phyloP scores from a whole-genome alignment of 2,329 filamentous ascomycete species.

The Tolypocladium guangdongense region DNA sequence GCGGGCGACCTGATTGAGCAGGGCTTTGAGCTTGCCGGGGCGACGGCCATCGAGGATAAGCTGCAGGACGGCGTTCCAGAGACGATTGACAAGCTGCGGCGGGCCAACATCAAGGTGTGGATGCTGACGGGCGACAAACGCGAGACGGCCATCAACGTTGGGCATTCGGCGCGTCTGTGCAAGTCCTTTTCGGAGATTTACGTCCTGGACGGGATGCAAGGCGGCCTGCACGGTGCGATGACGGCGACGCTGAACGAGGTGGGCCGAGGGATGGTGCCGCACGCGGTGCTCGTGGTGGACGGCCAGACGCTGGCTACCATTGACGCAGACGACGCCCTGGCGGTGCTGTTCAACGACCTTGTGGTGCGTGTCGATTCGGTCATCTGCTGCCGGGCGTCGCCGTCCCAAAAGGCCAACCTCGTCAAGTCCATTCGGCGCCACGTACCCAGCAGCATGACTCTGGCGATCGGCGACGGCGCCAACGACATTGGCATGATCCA shows the following conservation, averaged over 20 bases:
- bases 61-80: slow-evolving; percentile 76
- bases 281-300: slow-evolving; percentile 60
- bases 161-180: slow-evolving; percentile 60
- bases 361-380: slow-evolving; percentile 80
- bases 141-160: slow-evolving; percentile 81
- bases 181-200: slow-evolving; percentile 66
- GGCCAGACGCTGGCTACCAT: slow-evolving; percentile 68
- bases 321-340: slow-evolving; percentile 42
- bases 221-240: slow-evolving; percentile 51
- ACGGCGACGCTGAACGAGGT: slow-evolving; percentile 56
- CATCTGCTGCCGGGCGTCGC: slow-evolving; percentile 85
- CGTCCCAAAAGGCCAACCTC: slow-evolving; percentile 78
- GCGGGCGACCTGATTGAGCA: slow-evolving; percentile 72
- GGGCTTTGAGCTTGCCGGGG: slow-evolving; percentile 66
- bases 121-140: slow-evolving; percentile 86
- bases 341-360: slow-evolving; percentile 62
- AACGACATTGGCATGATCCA: slow-evolving; percentile 97
- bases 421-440: slow-evolving; percentile 52
- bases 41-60: slow-evolving; percentile 84
- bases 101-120: slow-evolving; percentile 84
- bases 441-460: slow-evolving; percentile 48
- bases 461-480: slow-evolving; percentile 87
- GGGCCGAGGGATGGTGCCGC: slow-evolving; percentile 53
- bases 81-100: slow-evolving; percentile 71
- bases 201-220: slow-evolving; percentile 55